Conservation (phyloP, 257 asterid genomes). For the Jasminum sambac region DNA sequence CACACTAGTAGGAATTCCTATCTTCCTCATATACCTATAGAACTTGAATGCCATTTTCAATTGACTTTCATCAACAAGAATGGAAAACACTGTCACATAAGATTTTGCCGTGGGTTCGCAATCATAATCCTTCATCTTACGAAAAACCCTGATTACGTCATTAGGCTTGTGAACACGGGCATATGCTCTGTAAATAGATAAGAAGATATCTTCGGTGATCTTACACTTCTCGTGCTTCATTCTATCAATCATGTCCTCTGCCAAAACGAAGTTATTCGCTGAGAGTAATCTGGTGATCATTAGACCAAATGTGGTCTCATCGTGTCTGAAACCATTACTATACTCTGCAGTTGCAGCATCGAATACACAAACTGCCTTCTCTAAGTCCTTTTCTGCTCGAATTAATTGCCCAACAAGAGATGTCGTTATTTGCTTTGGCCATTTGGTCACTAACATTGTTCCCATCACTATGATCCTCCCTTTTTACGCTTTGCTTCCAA, state of each 20-base stretch:
- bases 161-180: constrained; percentile 88
- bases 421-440: constrained; percentile 80
- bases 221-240: constrained; percentile 72
- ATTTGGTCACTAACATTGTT: constrained; percentile 47
- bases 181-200: constrained; percentile 66
- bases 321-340: constrained; percentile 70
- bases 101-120: constrained; percentile 73
- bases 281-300: constrained; percentile 65
- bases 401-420: constrained; percentile 74
- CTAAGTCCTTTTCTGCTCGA: constrained; percentile 65
- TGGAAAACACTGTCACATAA: constrained; percentile 68
- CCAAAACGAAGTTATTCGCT: constrained; percentile 60
- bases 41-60: constrained; percentile 76
- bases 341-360: constrained; percentile 93
- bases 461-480: constrained; percentile 35
- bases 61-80: constrained; percentile 79
- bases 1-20: constrained; percentile 65
- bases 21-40: constrained; percentile 70
- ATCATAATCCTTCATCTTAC: constrained; percentile 61
- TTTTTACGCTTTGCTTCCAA: not conserved
- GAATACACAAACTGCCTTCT: constrained; percentile 70
- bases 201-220: constrained; percentile 59
- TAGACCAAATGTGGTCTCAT: constrained; percentile 52
- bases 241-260: constrained; percentile 67
- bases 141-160: constrained; percentile 68